These are phyloP conservation scores for Cenococcum geophilum DNA, from an alignment of 495 filamentous ascomycete genomes.

Conservation along the genomic window DNA sequence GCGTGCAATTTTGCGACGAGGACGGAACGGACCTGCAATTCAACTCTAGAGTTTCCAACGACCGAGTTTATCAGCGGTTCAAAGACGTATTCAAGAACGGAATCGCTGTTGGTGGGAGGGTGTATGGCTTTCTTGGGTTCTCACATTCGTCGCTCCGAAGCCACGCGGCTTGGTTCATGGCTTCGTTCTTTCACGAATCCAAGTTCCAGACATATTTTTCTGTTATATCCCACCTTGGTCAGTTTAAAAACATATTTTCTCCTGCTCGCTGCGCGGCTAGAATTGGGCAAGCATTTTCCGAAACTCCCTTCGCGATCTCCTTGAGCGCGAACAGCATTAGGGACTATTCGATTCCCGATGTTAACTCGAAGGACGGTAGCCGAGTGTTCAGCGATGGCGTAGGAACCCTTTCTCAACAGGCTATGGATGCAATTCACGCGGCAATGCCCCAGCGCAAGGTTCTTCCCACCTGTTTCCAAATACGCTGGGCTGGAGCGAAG, in stretches of 20 bases:
- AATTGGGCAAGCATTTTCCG: constrained; percentile 78
- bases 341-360: constrained; percentile 3
- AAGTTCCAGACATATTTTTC: constrained; percentile 39
- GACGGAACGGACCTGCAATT: constrained; percentile 57
- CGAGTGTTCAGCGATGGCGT: constrained; percentile 75
- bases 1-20: constrained; percentile 68
- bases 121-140: constrained; percentile 68
- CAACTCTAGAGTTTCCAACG: constrained; percentile 48
- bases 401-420: constrained; percentile 57
- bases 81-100: constrained; percentile 49
- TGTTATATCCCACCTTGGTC: constrained; percentile 58
- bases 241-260: constrained; percentile 56
- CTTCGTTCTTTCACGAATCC: constrained; percentile 45
- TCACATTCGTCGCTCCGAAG: constrained; percentile 69
- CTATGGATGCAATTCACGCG: constrained; percentile 49
- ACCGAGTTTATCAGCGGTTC: constrained; percentile 56
- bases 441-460: constrained; percentile 40
- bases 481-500: constrained; percentile 63
- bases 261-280: constrained; percentile 73
- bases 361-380: constrained; percentile 31
- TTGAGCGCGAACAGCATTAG: constrained; percentile 39
- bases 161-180: constrained; percentile 68
- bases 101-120: constrained; percentile 57
- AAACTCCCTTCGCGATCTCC: constrained; percentile 54
- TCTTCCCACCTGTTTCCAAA: constrained; percentile 60